Evolutionary conservation across 2,329 filamentous ascomycete genomes (phyloP), one percentile per base, ranked within the genome.

Genomic region (Phialophora expanda): DNA sequence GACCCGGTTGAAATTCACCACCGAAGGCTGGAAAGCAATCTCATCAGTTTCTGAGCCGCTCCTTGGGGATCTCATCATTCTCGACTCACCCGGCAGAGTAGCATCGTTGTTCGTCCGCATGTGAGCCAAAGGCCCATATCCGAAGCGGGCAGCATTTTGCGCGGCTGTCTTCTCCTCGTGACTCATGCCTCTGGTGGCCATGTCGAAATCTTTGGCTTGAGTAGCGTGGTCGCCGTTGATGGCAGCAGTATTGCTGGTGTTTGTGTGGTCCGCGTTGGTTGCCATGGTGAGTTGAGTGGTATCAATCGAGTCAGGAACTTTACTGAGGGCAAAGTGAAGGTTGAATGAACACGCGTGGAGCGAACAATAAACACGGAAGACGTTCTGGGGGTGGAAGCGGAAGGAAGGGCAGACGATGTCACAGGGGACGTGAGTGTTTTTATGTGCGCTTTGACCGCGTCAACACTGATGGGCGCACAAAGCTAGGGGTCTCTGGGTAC

Each of bases 1-100:
- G 80, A 79, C 89, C 89, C 59, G 90, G 89, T 78, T 92, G 88
- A 78, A 91, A 88, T 74, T 89, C 87, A 80, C 89, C 89, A 70
- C 88, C 90, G 74, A 90, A 90, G 73, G 90, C 85, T 59, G 85
- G 85, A 82, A 53, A 78, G 50, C 78, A 77, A 28, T 12, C 30
- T 48, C 32, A 30, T 30, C 28, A 48, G 65, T 65, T 28, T 64
- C 54, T 48, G 34, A 30, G 53, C 26, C 38, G 11, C 11, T 54
- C 9, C 11, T 20, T 22, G 12, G 56, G 51, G 17, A 41, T 26
- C 48, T 7, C 9, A 26, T 4, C 41, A 14, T 3, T 5, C 24
- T 57, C 26, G 28, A 61, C 61, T 60, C 55, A 71, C 69, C 69
- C 24, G 69, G 70, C 12, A 72, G 62, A 41, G 68, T 62, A 24